A percentile compares a stretch with the other conserved stretches of the same genome.
These are phyloP conservation scores for Psilocybe azurescens DNA, from an alignment of 768 basidiomycete genomes.

Conservation along the genomic window DNA sequence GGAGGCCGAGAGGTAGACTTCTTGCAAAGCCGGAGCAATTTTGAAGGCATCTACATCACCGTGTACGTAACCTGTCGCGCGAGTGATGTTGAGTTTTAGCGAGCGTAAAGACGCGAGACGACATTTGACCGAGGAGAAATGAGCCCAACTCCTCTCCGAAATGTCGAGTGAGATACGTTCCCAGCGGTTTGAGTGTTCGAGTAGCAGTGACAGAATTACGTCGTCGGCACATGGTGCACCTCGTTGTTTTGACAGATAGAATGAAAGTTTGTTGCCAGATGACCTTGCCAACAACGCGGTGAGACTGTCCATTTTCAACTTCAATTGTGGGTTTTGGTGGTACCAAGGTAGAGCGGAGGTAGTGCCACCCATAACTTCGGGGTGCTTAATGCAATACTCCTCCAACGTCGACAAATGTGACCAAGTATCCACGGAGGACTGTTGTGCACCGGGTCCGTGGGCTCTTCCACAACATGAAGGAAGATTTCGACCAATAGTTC, in stretches of 20 bases:
- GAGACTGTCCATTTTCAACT: conserved; percentile 7
- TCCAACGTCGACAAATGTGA: conserved; percentile 18
- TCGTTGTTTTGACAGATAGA: conserved; percentile 10
- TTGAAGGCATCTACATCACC: conserved; percentile 19
- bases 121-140: conserved; percentile 20
- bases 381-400: conserved; percentile 6
- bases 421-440: conserved; percentile 14
- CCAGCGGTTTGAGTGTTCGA: conserved; percentile 23
- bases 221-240: conserved; percentile 5
- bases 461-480: background rate
- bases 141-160: conserved; percentile 16
- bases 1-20: conserved; percentile 12
- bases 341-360: conserved; percentile 7
- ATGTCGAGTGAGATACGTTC: conserved; percentile 15
- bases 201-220: conserved; percentile 14
- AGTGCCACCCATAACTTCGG: conserved; percentile 10
- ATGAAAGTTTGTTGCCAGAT: conserved; percentile 12
- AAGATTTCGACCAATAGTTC: conserved; percentile 24
- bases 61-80: background rate
- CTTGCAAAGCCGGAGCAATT: conserved; percentile 16
- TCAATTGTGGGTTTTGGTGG: conserved; percentile 4
- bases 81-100: conserved; percentile 16
- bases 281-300: conserved; percentile 16
- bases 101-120: conserved; percentile 15
- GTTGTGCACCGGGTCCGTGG: background rate